A percentile compares a stretch with the other conserved stretches of the same genome.
Conservation (phyloP, 495 filamentous ascomycete species). For the Trichoderma reesei region DNA sequence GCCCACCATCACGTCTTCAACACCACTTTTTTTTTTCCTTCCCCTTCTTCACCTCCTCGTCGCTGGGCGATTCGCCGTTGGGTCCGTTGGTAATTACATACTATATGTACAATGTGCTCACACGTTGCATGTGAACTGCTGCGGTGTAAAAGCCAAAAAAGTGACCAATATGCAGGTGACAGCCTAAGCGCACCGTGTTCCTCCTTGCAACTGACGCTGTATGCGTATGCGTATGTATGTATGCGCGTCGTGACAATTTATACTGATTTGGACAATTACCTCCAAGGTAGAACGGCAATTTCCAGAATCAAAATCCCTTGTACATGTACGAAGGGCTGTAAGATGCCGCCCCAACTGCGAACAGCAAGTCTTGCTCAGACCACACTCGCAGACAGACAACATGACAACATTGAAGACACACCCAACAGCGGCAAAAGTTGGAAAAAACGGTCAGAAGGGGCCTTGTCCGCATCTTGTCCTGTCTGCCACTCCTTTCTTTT, state of each 20-base stretch:
- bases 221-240: background rate
- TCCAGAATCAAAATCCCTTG: no score
- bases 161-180: background rate
- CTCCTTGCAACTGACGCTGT: no score
- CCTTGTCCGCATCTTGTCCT: background rate
- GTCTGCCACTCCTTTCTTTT: background rate
- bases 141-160: no score
- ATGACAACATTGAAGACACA: background rate
- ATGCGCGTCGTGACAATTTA: no score
- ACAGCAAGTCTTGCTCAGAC: background rate
- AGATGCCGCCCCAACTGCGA: background rate
- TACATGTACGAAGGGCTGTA: no score
- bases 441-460: background rate
- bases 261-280: no score
- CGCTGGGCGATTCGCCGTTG: background rate
- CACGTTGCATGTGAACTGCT: background rate
- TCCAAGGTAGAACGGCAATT: background rate
- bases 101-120: background rate
- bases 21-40: background rate
- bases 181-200: no score
- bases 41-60: no score
- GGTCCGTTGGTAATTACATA: no score
- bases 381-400: background rate
- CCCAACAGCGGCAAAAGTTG: background rate
- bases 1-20: background rate